Evolutionary conservation across 176 grass and related monocot species (phyloP).

Genomic region (Lolium rigidum): DNA sequence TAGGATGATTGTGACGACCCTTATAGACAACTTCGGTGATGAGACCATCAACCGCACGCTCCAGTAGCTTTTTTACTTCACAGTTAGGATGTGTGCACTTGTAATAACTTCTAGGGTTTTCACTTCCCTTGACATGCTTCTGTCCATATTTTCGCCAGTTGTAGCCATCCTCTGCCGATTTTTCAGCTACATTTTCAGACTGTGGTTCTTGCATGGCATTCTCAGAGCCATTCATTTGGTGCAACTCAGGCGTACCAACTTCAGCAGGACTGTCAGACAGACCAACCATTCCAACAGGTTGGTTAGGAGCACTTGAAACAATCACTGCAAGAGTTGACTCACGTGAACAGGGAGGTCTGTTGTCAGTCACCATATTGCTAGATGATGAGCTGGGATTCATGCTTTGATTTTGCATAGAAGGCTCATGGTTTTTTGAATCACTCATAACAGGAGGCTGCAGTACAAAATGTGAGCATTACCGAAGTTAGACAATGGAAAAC

Average conservation of each 20-base stretch:
- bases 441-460: slow-evolving; percentile 60
- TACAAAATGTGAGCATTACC: slow-evolving; percentile 36
- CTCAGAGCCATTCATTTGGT: slow-evolving; percentile 51
- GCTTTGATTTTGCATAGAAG: slow-evolving; percentile 67
- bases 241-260: slow-evolving; percentile 53
- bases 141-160: slow-evolving; percentile 99
- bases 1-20: slow-evolving; percentile 89
- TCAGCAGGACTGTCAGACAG: slow-evolving; percentile 53
- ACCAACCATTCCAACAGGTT: slow-evolving; percentile 59
- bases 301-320: slow-evolving; percentile 46
- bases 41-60: slow-evolving; percentile 85
- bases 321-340: slow-evolving; percentile 49
- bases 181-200: slow-evolving; percentile 67
- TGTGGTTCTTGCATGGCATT: slow-evolving; percentile 55
- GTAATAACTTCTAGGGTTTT: slow-evolving; percentile 98
- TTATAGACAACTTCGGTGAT: slow-evolving; percentile 95
- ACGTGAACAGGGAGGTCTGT: slow-evolving; percentile 44
- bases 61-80: slow-evolving; percentile 96
- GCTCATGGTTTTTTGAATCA: slow-evolving; percentile 46
- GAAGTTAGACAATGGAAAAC: slow-evolving; percentile 32
- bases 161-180: slow-evolving; percentile 86
- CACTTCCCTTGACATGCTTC: slow-evolving; percentile 96
- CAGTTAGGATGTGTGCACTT: slow-evolving; percentile 99
- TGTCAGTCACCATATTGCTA: slow-evolving; percentile 54
- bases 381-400: slow-evolving; percentile 47